phyloP scores from a whole-genome alignment of 1,284 basidiomycete genomes.

The Pyrrhoderma noxium region DNA sequence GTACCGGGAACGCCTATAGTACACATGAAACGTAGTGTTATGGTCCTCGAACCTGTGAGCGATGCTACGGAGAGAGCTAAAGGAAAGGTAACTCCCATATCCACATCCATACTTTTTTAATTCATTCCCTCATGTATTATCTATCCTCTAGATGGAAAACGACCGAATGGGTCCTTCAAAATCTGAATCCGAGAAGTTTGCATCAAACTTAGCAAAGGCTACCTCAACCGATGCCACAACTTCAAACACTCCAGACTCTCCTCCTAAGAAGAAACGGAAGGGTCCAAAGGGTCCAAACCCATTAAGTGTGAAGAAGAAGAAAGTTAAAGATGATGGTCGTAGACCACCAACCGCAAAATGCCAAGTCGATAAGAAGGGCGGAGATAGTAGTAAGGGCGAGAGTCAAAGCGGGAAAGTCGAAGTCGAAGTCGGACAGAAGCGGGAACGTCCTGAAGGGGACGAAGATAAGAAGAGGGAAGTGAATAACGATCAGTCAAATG shows the following conservation, averaged over 20 bases:
- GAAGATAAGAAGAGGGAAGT: neutral
- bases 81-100: slow-evolving; percentile 47
- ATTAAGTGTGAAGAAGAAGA: slow-evolving; percentile 88
- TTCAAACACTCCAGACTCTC: slow-evolving; percentile 26
- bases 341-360: no score
- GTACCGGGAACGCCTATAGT: slow-evolving; percentile 82
- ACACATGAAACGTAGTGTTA: slow-evolving; percentile 84
- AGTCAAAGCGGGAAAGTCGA: neutral
- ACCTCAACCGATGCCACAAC: neutral
- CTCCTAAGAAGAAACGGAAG: slow-evolving; percentile 53
- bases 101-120: neutral
- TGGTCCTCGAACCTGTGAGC: slow-evolving; percentile 84
- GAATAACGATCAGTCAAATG: neutral
- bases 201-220: slow-evolving; percentile 27
- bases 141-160: slow-evolving; percentile 43
- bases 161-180: slow-evolving; percentile 40
- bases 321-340: slow-evolving; percentile 22
- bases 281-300: slow-evolving; percentile 88
- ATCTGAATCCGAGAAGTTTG: slow-evolving; percentile 36
- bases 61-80: slow-evolving; percentile 69
- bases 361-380: neutral
- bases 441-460: slow-evolving; percentile 8
- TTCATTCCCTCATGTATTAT: neutral
- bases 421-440: slow-evolving; percentile 1
- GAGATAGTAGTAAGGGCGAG: neutral